Evolutionary conservation across 164 flowering plant species (phyloP).

Genomic region (Stephania japonica): DNA sequence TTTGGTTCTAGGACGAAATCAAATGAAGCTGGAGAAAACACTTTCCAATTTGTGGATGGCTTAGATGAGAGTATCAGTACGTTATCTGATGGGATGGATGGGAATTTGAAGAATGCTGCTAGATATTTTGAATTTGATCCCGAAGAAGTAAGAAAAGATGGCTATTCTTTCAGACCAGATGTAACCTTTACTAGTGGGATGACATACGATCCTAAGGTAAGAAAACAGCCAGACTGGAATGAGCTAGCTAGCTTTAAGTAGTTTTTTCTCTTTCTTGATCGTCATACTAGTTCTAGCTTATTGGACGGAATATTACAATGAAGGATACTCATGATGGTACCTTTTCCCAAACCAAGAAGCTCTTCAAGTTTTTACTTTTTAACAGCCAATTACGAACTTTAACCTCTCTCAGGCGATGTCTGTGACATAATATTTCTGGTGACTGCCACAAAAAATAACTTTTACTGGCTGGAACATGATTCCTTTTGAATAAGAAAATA

Average conservation of each 20-base stretch:
- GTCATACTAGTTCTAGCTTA: neutral
- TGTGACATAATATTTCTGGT: neutral
- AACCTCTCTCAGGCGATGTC: neutral
- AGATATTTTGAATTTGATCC: conserved; percentile 41
- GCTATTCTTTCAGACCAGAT: conserved; percentile 65
- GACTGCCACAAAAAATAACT: neutral
- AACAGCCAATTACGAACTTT: no score
- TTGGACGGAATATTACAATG: no score
- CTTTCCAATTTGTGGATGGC: conserved; percentile 24
- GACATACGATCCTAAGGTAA: conserved; percentile 50
- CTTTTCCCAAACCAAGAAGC: no score
- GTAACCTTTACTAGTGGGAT: conserved; percentile 25
- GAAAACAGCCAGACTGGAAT: neutral
- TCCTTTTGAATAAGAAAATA: neutral
- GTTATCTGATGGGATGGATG: conserved; percentile 67
- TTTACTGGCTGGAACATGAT: neutral
- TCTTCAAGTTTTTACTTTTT: no score
- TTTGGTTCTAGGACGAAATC: conserved; percentile 14
- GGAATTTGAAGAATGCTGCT: conserved; percentile 64
- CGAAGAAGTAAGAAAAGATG: conserved; percentile 40
- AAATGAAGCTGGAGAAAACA: conserved; percentile 3
- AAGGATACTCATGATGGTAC: no score
- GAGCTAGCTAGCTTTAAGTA: neutral
- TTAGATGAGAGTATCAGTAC: conserved; percentile 45
- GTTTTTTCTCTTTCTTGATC: neutral